A percentile compares a stretch with the other conserved stretches of the same genome.
phyloP scores from a whole-genome alignment of 768 basidiomycete species.

The Leccinellum luteum region DNA sequence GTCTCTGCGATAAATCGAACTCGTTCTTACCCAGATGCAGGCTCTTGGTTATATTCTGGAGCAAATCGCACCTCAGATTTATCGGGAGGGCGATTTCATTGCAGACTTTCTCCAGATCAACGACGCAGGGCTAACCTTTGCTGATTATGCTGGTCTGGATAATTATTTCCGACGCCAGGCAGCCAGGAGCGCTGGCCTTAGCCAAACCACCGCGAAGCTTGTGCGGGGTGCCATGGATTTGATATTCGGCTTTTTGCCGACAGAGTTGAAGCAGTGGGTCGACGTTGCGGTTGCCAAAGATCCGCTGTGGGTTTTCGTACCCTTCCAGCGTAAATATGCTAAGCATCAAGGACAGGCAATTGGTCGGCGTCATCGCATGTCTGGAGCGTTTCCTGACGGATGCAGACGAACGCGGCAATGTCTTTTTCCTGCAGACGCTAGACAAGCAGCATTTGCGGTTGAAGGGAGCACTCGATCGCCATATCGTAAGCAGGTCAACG shows the following conservation, averaged over 20 bases:
- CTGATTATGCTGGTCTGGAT: constrained; percentile 92
- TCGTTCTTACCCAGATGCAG: constrained; percentile 37
- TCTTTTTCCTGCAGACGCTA: constrained; percentile 68
- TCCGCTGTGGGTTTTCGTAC: constrained; percentile 49
- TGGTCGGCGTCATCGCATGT: constrained; percentile 76
- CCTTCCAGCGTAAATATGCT: constrained; percentile 1
- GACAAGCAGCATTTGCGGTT: constrained; percentile 82
- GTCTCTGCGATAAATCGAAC: background rate
- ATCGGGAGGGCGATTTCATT: constrained; percentile 84
- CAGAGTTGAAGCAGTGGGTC: constrained; percentile 81
- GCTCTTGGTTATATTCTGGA: constrained; percentile 73
- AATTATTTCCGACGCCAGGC: constrained; percentile 94
- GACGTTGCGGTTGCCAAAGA: constrained; percentile 77
- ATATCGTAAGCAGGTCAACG: constrained; percentile 48
- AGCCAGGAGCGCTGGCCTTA: constrained; percentile 64
- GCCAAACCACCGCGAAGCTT: constrained; percentile 69
- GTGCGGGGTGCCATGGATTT: constrained; percentile 89
- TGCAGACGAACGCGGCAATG: constrained; percentile 76
- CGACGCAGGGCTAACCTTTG: constrained; percentile 84
- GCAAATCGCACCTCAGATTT: constrained; percentile 72
- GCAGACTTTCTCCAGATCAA: constrained; percentile 92
- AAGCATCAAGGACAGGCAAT: constrained; percentile 53
- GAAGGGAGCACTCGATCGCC: constrained; percentile 73
- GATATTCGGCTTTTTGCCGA: constrained; percentile 89
- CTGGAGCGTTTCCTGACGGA: constrained; percentile 76